Conservation (phyloP, 1,139 yeast genomes). For the Trichomonascaceae sp. region DNA sequence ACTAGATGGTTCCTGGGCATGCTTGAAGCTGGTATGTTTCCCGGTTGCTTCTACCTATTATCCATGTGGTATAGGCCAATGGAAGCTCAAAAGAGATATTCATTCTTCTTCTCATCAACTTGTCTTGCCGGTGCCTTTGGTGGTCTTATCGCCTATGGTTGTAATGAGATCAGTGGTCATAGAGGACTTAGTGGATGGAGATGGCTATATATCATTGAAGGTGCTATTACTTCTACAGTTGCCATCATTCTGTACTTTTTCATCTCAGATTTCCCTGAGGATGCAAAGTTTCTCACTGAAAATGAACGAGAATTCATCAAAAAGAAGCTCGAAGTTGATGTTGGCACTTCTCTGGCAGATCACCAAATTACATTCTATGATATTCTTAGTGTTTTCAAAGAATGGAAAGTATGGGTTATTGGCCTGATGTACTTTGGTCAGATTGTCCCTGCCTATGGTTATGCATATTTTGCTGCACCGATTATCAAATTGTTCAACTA, state of each 20-base stretch:
- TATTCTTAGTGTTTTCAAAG: slow-evolving; percentile 31
- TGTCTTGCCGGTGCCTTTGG: slow-evolving; percentile 78
- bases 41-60: slow-evolving; percentile 64
- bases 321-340: slow-evolving; percentile 40
- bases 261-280: slow-evolving; percentile 73
- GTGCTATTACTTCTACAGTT: slow-evolving; percentile 58
- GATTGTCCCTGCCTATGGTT: slow-evolving; percentile 63
- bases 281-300: slow-evolving; percentile 40
- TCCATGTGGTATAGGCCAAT: slow-evolving; percentile 47
- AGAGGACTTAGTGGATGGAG: slow-evolving; percentile 57
- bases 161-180: slow-evolving; percentile 44
- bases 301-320: slow-evolving; percentile 38
- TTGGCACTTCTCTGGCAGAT: slow-evolving; percentile 38
- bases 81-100: slow-evolving; percentile 65
- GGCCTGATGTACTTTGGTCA: slow-evolving; percentile 58
- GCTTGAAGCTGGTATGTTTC: slow-evolving; percentile 65
- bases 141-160: slow-evolving; percentile 65
- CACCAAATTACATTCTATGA: slow-evolving; percentile 29
- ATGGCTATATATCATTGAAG: slow-evolving; percentile 72
- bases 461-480: slow-evolving; percentile 64
- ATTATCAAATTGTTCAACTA: slow-evolving; percentile 55
- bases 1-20: slow-evolving; percentile 61
- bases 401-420: slow-evolving; percentile 46
- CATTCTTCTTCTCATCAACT: slow-evolving; percentile 63
- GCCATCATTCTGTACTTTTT: slow-evolving; percentile 57